Conservation (phyloP, 179 eudicot species). For the Beta macrorhiza region DNA sequence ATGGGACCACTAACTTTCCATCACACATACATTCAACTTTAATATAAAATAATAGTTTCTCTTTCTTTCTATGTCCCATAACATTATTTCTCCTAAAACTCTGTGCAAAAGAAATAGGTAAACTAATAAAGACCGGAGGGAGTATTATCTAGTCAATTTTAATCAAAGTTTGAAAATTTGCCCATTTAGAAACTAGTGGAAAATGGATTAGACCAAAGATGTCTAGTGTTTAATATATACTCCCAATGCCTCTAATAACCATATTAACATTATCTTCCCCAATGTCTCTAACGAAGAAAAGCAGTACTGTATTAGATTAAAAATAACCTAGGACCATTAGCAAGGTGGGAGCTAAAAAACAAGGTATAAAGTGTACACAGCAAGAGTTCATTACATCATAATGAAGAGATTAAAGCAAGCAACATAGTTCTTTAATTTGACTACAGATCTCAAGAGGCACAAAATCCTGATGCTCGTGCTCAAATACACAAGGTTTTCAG, state of each 20-base stretch:
- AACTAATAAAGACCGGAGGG: too few relatives aligned
- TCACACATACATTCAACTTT: too few relatives aligned
- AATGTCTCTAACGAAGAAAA: too few relatives aligned
- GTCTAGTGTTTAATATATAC: background rate
- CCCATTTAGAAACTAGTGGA: background rate
- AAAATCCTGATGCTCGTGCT: background rate
- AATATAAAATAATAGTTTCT: too few relatives aligned
- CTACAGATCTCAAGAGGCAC: background rate
- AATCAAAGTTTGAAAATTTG: background rate
- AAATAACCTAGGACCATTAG: background rate
- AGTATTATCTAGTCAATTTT: background rate
- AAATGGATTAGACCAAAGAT: too few relatives aligned
- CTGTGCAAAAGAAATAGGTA: too few relatives aligned
- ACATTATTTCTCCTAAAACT: too few relatives aligned
- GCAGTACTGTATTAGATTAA: background rate
- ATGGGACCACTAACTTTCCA: too few relatives aligned
- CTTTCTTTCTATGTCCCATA: too few relatives aligned
- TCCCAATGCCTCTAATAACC: background rate
- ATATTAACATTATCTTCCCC: background rate
- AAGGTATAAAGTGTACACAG: background rate
- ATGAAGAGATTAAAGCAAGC: background rate
- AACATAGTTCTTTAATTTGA: background rate
- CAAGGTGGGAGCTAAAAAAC: background rate
- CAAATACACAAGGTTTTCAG: background rate
- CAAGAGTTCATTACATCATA: background rate